A percentile compares a stretch with the other conserved stretches of the same genome.
Conservation (phyloP, 352 stramenopile species). For the Pseudoperonospora humuli region DNA sequence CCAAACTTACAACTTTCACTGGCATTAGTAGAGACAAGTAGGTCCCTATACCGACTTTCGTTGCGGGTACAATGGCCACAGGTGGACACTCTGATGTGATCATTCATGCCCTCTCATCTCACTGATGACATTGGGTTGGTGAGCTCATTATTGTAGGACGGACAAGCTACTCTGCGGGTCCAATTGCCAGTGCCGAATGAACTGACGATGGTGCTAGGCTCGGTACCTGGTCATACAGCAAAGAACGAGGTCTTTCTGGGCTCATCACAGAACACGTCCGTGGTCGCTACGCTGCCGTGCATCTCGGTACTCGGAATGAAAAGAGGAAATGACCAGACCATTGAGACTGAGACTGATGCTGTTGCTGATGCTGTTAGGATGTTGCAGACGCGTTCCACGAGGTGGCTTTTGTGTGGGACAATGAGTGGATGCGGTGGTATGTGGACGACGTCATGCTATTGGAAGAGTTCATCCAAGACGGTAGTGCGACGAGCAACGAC, state of each 20-base stretch:
- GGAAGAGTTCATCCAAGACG: slow-evolving; percentile 28
- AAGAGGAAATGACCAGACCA: neutral
- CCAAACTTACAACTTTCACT: slow-evolving; percentile 9
- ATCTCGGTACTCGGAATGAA: slow-evolving; percentile 12
- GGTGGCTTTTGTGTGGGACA: slow-evolving; percentile 38
- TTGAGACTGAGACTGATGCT: neutral
- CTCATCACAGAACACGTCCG: slow-evolving; percentile 27
- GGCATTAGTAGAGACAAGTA: neutral
- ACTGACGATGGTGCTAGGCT: slow-evolving; percentile 23
- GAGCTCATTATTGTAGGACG: slow-evolving; percentile 3
- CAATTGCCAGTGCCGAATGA: slow-evolving; percentile 10
- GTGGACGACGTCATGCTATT: slow-evolving; percentile 41
- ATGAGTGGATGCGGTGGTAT: slow-evolving; percentile 51
- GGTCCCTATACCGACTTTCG: slow-evolving; percentile 16
- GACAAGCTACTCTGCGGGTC: slow-evolving; percentile 23
- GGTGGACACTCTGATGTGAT: slow-evolving; percentile 9
- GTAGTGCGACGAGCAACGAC: neutral
- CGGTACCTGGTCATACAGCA: slow-evolving; percentile 3
- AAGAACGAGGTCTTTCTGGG: slow-evolving; percentile 19
- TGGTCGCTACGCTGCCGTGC: slow-evolving; percentile 34
- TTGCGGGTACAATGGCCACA: slow-evolving; percentile 19
- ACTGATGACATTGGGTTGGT: neutral
- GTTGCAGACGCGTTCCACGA: slow-evolving; percentile 21
- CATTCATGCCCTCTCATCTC: neutral
- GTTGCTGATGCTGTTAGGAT: slow-evolving; percentile 23